Evolutionary conservation across 139 green algal species (phyloP).

Genomic region (Picochlorum sp.): DNA sequence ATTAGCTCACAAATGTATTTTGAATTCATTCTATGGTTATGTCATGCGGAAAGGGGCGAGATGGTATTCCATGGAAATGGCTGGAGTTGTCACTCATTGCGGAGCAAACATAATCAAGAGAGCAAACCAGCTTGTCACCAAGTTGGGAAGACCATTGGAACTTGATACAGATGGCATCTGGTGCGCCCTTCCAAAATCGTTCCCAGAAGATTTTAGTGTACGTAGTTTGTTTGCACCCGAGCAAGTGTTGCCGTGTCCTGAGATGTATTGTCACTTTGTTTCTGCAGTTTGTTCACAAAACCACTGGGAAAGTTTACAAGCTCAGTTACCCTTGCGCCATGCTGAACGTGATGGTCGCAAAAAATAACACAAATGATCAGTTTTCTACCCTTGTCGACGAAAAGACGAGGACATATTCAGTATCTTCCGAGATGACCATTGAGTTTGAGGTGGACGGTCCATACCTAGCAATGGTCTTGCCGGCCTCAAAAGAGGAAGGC

Average conservation of each 20-base stretch:
- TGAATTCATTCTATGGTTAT: slow-evolving; percentile 97
- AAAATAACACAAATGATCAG: slow-evolving; percentile 95
- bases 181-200: slow-evolving; percentile 82
- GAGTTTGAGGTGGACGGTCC: slow-evolving; percentile 95
- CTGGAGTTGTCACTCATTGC: slow-evolving; percentile 93
- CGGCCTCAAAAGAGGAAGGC: slow-evolving; percentile 93
- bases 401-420: slow-evolving; percentile 50
- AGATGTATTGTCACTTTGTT: neutral
- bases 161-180: slow-evolving; percentile 99
- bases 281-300: slow-evolving; percentile 5
- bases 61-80: slow-evolving; percentile 99
- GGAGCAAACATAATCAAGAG: slow-evolving; percentile 93
- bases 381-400: slow-evolving; percentile 60
- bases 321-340: slow-evolving; percentile 93
- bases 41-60: slow-evolving; percentile 89
- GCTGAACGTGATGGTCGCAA: slow-evolving; percentile 92
- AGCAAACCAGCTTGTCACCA: slow-evolving; percentile 59
- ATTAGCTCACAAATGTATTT: slow-evolving; percentile 99
- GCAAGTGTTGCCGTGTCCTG: neutral
- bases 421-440: slow-evolving; percentile 86
- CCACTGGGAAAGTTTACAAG: slow-evolving; percentile 59
- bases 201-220: slow-evolving; percentile 92
- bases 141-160: slow-evolving; percentile 85
- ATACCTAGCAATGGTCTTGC: slow-evolving; percentile 91
- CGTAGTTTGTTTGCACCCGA: neutral